Base-by-base conservation (phyloP, 2,329 filamentous ascomycete species). In the Cladosporium cucumerinum region DNA sequence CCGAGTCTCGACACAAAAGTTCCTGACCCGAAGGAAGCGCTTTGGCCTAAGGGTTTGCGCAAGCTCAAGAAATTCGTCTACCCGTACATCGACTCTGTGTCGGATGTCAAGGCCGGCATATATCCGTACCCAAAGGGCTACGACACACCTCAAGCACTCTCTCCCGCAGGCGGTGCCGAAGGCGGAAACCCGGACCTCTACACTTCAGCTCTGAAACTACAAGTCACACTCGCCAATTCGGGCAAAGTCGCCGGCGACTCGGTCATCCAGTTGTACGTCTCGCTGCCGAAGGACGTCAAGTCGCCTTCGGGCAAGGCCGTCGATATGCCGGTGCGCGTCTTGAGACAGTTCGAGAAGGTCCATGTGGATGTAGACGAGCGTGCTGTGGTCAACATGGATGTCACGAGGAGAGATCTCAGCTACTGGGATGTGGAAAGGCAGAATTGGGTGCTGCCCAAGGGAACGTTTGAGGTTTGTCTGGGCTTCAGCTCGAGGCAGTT, bases 1-100 rank as follows among this genome's bases (percentile, higher is more conserved):
- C 87, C 88, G 0, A 71, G 76, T 12, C 89, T 89, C 71, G 78
- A 85, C 68, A 78, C 77, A n/a, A 76, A 73, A 0, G 78, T 89
- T 2, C 88, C 88, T 0, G 78, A 83, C 18, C 78, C 84, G 3
- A 75, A 80, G n/a, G 82, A 84, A 14, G 85, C 83, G 0, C 75
- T 91, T 1, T 89, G 87, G 72, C 90, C 90, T 0, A 62, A 77
- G 0, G 83, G 79, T 5, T 86, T 91, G 72, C 80, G 82, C n/a
- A 83, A 80, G 57, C 78, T 93, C 0, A 80, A 84, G 62, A 90
- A 89, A 71, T 92, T 89, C 75, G 84, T 93, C 63, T 93, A 93
- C 73, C 89, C 90, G 0, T 93, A 91, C 75, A 81, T 92, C 26
- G 75, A 81, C 8, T 81, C 78, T 0, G 80, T 84, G 16, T 82